Evolutionary conservation across 305 asterid genomes (phyloP).

Genomic region (Fraxinus angustifolia): DNA sequence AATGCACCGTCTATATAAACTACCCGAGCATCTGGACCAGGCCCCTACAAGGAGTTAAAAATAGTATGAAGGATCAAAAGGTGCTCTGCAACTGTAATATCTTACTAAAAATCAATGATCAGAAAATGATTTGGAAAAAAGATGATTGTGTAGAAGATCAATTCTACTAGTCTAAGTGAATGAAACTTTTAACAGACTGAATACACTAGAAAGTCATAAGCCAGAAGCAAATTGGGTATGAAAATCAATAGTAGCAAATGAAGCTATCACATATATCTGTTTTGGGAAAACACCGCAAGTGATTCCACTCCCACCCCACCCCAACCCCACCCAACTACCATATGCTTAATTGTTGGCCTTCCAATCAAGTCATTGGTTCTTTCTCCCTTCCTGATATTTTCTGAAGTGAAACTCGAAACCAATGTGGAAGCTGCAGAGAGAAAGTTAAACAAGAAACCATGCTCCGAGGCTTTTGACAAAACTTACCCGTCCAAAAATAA

Average conservation of each 20-base stretch:
- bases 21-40: constrained; percentile 90
- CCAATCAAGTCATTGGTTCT: background rate
- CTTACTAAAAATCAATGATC: constrained; percentile 1
- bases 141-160: background rate
- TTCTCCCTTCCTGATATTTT: background rate
- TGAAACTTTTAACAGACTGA: constrained; percentile 3
- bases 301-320: background rate
- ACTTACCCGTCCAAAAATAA: background rate
- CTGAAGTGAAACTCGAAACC: background rate
- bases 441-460: background rate
- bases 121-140: background rate
- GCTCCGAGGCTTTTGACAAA: background rate
- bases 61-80: constrained; percentile 8
- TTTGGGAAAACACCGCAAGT: background rate
- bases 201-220: constrained; percentile 5
- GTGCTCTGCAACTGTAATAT: constrained; percentile 20
- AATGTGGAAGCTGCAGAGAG: background rate
- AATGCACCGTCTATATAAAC: constrained; percentile 93
- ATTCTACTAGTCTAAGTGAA: constrained; percentile 9
- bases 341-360: background rate
- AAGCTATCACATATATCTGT: background rate
- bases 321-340: background rate
- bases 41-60: constrained; percentile 51
- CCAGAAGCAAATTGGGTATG: constrained; percentile 15
- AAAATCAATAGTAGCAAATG: background rate